Base-by-base conservation (phyloP, 2,329 filamentous ascomycete genomes). In the Aspergillus pseudoglaucus region DNA sequence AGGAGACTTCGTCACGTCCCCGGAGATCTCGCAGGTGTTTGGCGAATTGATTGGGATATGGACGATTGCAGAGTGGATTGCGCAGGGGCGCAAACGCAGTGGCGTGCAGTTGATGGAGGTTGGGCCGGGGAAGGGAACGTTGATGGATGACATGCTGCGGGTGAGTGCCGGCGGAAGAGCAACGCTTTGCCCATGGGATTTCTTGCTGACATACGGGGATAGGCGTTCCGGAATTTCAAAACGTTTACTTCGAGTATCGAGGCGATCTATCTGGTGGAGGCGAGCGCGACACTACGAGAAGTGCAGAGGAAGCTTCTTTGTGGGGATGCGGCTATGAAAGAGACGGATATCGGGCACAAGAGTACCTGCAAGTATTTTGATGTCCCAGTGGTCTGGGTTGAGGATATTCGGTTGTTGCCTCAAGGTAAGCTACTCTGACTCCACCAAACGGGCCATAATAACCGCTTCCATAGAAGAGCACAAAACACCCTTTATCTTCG, bases 1-100 rank as follows among this genome's bases (percentile, higher is more conserved):
- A 62, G 93, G 93, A 22, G 93, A 98, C 69, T 98, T 98, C 64
- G 85, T 97, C 45, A 98, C 93, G 0, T 96, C 90, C 0, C 93
- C 93, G 0, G 93, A 98, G 69, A 97, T 98, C 59, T 96, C 90
- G 1, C 93, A 97, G 65, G 80, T 97, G 10, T 98, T 98, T 70
- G 93, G 93, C 20, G 93, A 98, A 71, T 77, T 98, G 23, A 77
- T 97, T 48, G 93, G 89, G 4, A 81, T 98, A 58, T 98, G 93
- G 93, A 84, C 95, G 52, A 85, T 97, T 45, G 84, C 91, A 38
- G 93, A 98, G 75, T 98, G 93, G 91, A 87, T 97, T 67, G 85
- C 87, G 37, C 93, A 98, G 67, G 90, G 90, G 14, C 79, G 78
- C 51, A 86, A 81, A 47, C 81, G 74, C 51, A 75, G 79, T 25